Evolutionary conservation across 2,329 filamentous ascomycete genomes (phyloP).

Genomic region (Fusarium sp.): DNA sequence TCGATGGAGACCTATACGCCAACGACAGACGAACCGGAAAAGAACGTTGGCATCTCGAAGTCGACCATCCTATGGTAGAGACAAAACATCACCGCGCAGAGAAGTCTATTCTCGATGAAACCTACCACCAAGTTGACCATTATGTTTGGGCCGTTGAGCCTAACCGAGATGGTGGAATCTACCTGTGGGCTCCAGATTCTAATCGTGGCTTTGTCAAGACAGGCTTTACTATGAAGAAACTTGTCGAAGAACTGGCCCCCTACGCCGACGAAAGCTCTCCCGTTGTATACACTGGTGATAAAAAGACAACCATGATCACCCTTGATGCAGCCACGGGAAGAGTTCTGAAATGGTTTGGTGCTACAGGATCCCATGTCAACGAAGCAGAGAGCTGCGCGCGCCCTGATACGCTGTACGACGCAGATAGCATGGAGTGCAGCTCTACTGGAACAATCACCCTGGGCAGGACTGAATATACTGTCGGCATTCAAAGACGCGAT

Average conservation of each 20-base stretch:
- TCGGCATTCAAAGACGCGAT: constrained; percentile 83
- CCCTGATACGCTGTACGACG: constrained; percentile 74
- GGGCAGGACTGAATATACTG: constrained; percentile 89
- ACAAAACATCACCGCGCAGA: constrained; percentile 84
- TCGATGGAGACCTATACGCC: constrained; percentile 96
- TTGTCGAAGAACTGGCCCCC: constrained; percentile 86
- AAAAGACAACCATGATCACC: constrained; percentile 89
- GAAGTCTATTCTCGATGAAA: constrained; percentile 69
- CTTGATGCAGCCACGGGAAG: constrained; percentile 88
- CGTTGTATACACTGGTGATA: constrained; percentile 90
- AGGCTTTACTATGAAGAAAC: constrained; percentile 82
- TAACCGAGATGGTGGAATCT: constrained; percentile 86
- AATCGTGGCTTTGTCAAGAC: constrained; percentile 73
- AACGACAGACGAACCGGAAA: constrained; percentile 88
- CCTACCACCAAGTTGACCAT: constrained; percentile 79
- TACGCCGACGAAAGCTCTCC: constrained; percentile 81
- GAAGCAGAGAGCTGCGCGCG: constrained; percentile 81
- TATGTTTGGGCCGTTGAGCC: constrained; percentile 97
- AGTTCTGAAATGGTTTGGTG: constrained; percentile 86
- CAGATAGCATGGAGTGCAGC: constrained; percentile 80
- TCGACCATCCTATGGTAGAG: constrained; percentile 90
- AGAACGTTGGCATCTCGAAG: constrained; percentile 86
- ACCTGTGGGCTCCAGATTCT: constrained; percentile 80
- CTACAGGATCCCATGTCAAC: constrained; percentile 75
- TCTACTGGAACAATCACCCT: constrained; percentile 84